Evolutionary conservation across 352 stramenopile genomes (phyloP), one percentile per base, ranked within the genome.

Genomic region (Blastocystis sp.): DNA sequence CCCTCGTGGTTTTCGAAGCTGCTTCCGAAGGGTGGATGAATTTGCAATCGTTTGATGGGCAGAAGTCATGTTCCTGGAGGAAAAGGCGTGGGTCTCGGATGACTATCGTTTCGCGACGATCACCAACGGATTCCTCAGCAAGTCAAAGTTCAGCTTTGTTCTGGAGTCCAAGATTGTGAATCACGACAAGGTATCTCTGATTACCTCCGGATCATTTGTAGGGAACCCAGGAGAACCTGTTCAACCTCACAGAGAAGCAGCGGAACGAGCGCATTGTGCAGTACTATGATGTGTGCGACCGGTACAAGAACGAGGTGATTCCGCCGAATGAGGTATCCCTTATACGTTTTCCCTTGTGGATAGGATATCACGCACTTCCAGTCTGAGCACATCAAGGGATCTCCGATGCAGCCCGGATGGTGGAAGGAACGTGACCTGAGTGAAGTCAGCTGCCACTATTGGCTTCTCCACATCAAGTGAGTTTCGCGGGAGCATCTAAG

Each of bases 401-500:
- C 63, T n/a, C 63, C 63, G 4, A 6, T 73, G 16, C 29, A 29
- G 16, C 42, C 63, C 6, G 63, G 63, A 4, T 73, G 63, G 63
- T 73, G 63, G 63, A 73, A 53, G n/a, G 38, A 73, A 0, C 29
- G 63, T 48, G 63, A 48, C n/a, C 11, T 73, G 2, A 49, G 9
- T 11, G 14, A 48, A 11, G 48, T 73, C 2, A 49, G 27, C 21
- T 40, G 63, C 18, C 63, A 73, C 8, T 73, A 73, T 32, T 73
- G 63, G 63, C 36, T 73, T n/a, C 63, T 73, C 9, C 63, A 73
- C n/a, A 73, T 73, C 38, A 73, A 73, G 63, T 73, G 3, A 7
- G 8, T n/a, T 6, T 32, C 44, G 38, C 18, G n/a, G 11, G 21
- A 8, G 16, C 3, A 9, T 16, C n/a, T 73, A 9, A 53, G 8